Evolutionary conservation across 2,329 filamentous ascomycete genomes (phyloP).

Genomic region (Trichoderma gracile): DNA sequence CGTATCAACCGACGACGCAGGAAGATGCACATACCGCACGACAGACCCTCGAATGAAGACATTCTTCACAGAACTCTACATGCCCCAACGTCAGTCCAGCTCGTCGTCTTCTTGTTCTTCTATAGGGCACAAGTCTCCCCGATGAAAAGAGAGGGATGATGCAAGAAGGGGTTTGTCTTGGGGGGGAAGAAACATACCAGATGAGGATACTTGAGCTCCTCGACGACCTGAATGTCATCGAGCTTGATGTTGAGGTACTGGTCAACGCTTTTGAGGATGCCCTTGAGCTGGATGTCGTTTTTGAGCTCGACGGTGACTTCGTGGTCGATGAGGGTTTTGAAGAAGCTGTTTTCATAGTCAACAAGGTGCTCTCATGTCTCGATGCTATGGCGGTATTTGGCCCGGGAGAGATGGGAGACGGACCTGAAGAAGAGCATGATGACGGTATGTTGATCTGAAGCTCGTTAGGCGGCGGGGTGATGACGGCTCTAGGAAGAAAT

Average conservation of each 20-base stretch:
- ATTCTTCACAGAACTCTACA: conserved; percentile 78
- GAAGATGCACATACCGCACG: conserved; percentile 88
- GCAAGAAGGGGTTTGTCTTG: conserved; percentile 13
- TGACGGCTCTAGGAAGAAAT: no score
- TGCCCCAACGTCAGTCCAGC: no score
- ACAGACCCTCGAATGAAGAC: conserved; percentile 94
- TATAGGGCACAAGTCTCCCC: no score
- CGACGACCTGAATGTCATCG: conserved; percentile 88
- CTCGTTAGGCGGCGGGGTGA: not conserved
- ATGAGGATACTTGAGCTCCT: conserved; percentile 94
- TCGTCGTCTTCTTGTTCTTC: no score
- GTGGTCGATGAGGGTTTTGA: conserved; percentile 97
- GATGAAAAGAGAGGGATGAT: no score
- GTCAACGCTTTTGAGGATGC: conserved; percentile 94
- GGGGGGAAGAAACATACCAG: conserved; percentile 55
- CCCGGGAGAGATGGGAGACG: no score
- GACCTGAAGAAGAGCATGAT: conserved; percentile 51
- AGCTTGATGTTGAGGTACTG: conserved; percentile 99
- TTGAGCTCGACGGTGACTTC: conserved; percentile 98
- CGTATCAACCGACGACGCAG: conserved; percentile 78
- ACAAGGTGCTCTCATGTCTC: no score
- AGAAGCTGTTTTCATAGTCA: conserved; percentile 71
- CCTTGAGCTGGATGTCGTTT: conserved; percentile 97
- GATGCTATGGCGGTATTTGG: no score
- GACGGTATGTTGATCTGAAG: not conserved